phyloP scores from a whole-genome alignment of 306 rosid species.

The Coriaria nepalensis region DNA sequence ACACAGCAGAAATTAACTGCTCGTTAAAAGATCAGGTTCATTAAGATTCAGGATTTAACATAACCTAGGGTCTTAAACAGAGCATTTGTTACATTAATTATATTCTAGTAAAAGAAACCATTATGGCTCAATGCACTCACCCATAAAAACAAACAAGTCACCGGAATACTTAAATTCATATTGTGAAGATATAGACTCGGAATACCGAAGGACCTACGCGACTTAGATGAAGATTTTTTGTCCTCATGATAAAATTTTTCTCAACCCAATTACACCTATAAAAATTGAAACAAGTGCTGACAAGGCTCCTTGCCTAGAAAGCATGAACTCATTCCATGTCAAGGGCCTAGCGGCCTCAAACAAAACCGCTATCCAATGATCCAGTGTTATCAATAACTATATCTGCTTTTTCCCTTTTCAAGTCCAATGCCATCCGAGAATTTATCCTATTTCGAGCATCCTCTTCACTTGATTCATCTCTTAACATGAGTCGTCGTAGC shows the following conservation, averaged over 20 bases:
- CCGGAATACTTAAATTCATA: no score
- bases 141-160: no score
- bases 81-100: no score
- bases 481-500: constrained; percentile 42
- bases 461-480: constrained; percentile 46
- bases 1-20: no score
- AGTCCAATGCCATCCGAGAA: constrained; percentile 71
- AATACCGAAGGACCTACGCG: no score
- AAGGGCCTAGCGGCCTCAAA: constrained; percentile 48
- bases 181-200: no score
- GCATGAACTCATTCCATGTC: constrained; percentile 63
- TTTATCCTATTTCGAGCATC: constrained; percentile 50
- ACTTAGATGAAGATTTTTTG: no score
- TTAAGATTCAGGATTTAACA: no score
- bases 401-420: constrained; percentile 51
- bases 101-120: no score
- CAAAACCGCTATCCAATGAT: constrained; percentile 44
- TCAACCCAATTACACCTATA: constrained; percentile 33
- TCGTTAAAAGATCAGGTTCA: no score
- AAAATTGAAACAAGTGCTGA: constrained; percentile 26
- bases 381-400: constrained; percentile 64
- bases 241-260: constrained; percentile 12
- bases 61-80: no score
- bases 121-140: no score
- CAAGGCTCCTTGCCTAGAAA: constrained; percentile 53